phyloP scores from a whole-genome alignment of 179 eudicot genomes.

The Patellifolia procumbens region DNA sequence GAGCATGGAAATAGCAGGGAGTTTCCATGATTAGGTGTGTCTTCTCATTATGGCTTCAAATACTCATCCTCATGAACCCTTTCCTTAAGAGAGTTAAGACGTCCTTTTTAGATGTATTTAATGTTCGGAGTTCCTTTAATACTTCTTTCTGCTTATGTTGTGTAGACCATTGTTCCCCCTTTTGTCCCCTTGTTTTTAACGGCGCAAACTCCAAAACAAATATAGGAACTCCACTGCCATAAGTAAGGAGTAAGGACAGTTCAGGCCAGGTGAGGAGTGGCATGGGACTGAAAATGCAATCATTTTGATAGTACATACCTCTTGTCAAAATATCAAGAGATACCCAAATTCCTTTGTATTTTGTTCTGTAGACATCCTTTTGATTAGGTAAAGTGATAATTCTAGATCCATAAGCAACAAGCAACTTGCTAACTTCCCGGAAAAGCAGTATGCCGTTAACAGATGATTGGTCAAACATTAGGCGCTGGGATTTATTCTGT shows the following conservation, averaged over 20 bases:
- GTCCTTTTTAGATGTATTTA: not conserved
- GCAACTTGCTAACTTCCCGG: conserved; percentile 56
- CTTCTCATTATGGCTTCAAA: not conserved
- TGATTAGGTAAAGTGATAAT: conserved; percentile 37
- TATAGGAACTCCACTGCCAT: not conserved
- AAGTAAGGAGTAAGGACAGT: not conserved
- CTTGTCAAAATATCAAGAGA: conserved; percentile 42
- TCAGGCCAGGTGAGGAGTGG: not conserved
- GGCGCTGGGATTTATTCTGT: conserved; percentile 43
- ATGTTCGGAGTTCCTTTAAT: too few relatives aligned
- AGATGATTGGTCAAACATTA: conserved; percentile 51
- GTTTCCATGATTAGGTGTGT: not conserved
- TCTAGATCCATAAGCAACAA: conserved; percentile 58
- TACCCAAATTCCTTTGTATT: conserved; percentile 58
- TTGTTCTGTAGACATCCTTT: conserved; percentile 42
- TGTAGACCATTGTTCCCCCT: not conserved
- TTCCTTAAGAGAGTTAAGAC: not conserved
- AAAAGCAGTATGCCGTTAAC: conserved; percentile 57
- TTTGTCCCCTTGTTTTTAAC: not conserved
- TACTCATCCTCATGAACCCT: not conserved
- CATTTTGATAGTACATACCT: conserved; percentile 29
- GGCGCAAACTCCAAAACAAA: not conserved
- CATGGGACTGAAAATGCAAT: not conserved
- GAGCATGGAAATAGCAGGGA: not conserved
- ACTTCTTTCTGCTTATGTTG: not conserved